Evolutionary conservation across 495 filamentous ascomycete genomes (phyloP).

Genomic region (Annulohypoxylon nitens): DNA sequence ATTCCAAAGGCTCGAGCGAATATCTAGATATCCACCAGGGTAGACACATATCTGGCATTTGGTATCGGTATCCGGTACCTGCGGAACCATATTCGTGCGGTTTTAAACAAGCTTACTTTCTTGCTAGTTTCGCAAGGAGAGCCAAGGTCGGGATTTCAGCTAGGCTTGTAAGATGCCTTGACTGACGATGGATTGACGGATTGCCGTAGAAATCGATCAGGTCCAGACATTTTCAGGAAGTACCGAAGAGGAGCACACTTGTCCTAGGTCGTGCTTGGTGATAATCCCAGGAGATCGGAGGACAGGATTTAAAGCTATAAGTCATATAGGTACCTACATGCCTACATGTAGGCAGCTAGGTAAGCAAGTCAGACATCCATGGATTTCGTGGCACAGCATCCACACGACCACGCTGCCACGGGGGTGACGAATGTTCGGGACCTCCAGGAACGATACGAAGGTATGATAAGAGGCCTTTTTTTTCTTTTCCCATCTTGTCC

Average conservation of each 20-base stretch:
- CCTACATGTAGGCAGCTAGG: slow-evolving; percentile 12
- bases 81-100: slow-evolving; percentile 11
- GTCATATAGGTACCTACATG: neutral
- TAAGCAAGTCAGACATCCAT: slow-evolving; percentile 28
- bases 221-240: slow-evolving; percentile 7
- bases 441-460: slow-evolving; percentile 13
- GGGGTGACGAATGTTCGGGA: slow-evolving; percentile 38
- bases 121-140: slow-evolving; percentile 20
- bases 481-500: neutral
- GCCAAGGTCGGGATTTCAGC: slow-evolving; percentile 10
- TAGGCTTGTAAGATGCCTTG: slow-evolving; percentile 19
- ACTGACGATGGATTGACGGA: neutral
- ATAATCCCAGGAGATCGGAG: slow-evolving; percentile 4
- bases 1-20: slow-evolving; percentile 18
- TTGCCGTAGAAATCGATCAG: neutral
- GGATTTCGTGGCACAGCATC: slow-evolving; percentile 24
- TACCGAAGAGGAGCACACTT: slow-evolving; percentile 22
- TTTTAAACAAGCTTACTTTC: slow-evolving; percentile 34
- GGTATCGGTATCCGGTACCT: neutral
- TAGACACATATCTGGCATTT: no score
- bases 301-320: slow-evolving; percentile 35
- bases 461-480: slow-evolving; percentile 4
- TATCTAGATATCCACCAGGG: neutral
- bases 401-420: slow-evolving; percentile 28
- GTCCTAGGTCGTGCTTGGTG: slow-evolving; percentile 30